Percentiles rank a stretch among this genome's conserved stretches.
These are phyloP conservation scores for Takakia lepidozioides DNA, from an alignment of 225 moss, liverwort and hornwort genomes.

Conservation along the genomic window DNA sequence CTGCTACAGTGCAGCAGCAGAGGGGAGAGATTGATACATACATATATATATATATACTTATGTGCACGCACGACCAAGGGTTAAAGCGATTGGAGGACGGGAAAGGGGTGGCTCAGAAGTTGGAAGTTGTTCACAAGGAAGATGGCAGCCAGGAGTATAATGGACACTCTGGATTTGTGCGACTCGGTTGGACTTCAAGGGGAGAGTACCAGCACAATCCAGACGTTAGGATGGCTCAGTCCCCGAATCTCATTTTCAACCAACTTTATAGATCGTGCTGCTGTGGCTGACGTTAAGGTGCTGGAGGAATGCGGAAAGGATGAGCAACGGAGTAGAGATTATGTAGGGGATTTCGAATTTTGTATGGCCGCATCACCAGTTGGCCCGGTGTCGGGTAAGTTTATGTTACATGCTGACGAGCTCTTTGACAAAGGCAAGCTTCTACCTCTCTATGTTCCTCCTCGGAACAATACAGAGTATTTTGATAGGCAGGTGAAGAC, in stretches of 20 bases:
- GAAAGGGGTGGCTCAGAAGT: too few relatives aligned
- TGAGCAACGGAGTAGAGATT: conserved; percentile 24
- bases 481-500: conserved; percentile 18
- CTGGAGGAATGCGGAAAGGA: conserved; percentile 25
- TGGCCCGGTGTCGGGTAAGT: conserved; percentile 46
- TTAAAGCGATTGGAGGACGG: too few relatives aligned
- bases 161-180: too few relatives aligned
- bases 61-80: too few relatives aligned
- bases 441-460: conserved; percentile 34
- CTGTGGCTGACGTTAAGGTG: conserved; percentile 19
- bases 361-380: conserved; percentile 59
- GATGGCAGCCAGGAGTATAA: too few relatives aligned
- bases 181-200: too few relatives aligned
- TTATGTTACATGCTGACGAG: conserved; percentile 78
- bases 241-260: conserved; percentile 57
- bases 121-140: too few relatives aligned
- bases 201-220: too few relatives aligned
- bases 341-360: conserved; percentile 71
- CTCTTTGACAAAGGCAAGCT: conserved; percentile 85
- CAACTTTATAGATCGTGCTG: conserved; percentile 28
- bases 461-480: too few relatives aligned
- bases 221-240: conserved; percentile 66
- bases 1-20: too few relatives aligned
- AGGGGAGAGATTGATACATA: too few relatives aligned
- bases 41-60: too few relatives aligned